Evolutionary conservation across 257 asterid species (phyloP), one percentile per base, ranked within the genome.

Genomic region (Solanum bulbocastanum): DNA sequence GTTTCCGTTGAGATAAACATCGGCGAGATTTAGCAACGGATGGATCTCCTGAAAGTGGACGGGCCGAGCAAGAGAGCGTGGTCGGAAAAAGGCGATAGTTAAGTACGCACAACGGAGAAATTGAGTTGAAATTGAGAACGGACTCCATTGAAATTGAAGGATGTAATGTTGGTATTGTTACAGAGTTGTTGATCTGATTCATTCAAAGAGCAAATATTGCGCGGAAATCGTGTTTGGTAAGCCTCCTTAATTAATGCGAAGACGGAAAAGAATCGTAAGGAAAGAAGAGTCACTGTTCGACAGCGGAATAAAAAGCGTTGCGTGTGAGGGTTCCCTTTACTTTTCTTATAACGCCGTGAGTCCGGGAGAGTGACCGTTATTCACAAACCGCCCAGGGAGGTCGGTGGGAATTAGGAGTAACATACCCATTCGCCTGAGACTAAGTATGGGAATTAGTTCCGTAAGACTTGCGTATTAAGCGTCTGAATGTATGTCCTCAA

Each of bases 71-170:
- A 27, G 91, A 71, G 88, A 86, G 56, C 62, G 60, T 84, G 87
- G 88, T 90, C 73, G 81, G 94, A 90, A 85, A 71, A n/a, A 66
- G 81, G 40, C 81, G 81, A 85, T 10, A 39, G 69, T 85, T 85
- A 39, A 66, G 62, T 39, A 71, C 37, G 13, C 16, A 39, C 27
- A 18, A 40, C 22, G 81, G 27, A 44, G 87, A 85, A 66, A 85
- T 18, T 40, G 66, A 85, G 32, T 27, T 66, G 58, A 88, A 87
- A 60, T 89, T 62, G 91, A 82, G 86, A 83, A 68, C 44, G 40
- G 83, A 40, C 25, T 71, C 72, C 32, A 44, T 86, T 11, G 36
- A 1, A 46, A 49, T 56, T 32, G 52, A 72, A 39, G 52, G 32
- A 52, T 37, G 39, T 8, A n/a, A 25, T 25, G 6, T n/a, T 4